phyloP scores from a whole-genome alignment of 2,329 filamentous ascomycete species.

The Botrytis porri region DNA sequence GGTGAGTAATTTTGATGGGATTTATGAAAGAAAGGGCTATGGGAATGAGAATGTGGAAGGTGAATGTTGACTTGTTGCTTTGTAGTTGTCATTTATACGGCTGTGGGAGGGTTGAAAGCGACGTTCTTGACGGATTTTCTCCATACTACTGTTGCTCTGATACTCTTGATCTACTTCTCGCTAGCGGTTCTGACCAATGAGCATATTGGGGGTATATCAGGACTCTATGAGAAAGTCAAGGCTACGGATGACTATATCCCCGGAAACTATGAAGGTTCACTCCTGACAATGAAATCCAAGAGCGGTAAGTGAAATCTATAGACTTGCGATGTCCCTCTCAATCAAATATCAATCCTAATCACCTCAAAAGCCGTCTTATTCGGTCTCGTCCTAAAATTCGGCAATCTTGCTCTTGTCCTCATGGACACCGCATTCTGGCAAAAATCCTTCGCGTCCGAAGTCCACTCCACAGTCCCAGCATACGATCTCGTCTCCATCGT shows the following conservation, averaged over 20 bases:
- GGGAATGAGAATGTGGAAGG: not conserved
- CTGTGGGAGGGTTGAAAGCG: conserved; percentile 28
- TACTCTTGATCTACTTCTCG: conserved; percentile 49
- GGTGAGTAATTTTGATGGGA: conserved; percentile 21
- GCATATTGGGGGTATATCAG: conserved; percentile 43
- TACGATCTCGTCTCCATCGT: conserved; percentile 45
- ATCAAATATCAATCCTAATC: not conserved
- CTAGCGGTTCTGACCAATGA: conserved; percentile 45
- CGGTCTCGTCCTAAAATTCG: conserved; percentile 48
- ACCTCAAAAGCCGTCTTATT: conserved; percentile 40
- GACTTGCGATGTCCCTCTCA: not conserved
- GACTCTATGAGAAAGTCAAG: conserved; percentile 47
- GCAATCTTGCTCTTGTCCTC: conserved; percentile 38
- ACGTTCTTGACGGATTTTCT: conserved; percentile 28
- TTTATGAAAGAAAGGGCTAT: not conserved
- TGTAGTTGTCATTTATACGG: conserved; percentile 33
- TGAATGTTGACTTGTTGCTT: not conserved
- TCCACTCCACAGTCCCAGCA: conserved; percentile 45
- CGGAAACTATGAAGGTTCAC: conserved; percentile 47
- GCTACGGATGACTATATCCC: conserved; percentile 43
- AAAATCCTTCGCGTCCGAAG: conserved; percentile 49
- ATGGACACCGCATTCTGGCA: conserved; percentile 55
- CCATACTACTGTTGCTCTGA: conserved; percentile 47
- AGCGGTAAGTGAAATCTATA: conserved; percentile 18
- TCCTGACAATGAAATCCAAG: conserved; percentile 49